phyloP scores from a whole-genome alignment of 306 rosid genomes.

The Gastrolobium villosum region DNA sequence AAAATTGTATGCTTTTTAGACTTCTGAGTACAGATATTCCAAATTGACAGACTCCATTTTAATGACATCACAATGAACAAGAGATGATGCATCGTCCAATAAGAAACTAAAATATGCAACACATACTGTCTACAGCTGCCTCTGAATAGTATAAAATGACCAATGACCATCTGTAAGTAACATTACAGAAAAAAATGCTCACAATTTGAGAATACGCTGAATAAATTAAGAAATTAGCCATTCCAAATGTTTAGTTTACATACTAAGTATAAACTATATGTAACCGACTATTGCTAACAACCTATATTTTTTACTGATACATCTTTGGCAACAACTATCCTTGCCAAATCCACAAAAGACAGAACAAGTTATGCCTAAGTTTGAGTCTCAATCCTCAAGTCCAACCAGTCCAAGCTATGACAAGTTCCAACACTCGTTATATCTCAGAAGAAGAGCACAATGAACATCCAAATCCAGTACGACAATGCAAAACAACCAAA shows the following conservation, averaged over 20 bases:
- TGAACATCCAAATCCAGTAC: too few relatives aligned
- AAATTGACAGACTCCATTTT: not conserved
- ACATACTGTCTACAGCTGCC: constrained; percentile 4
- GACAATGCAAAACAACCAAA: too few relatives aligned
- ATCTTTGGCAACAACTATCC: not conserved
- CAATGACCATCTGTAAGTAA: constrained; percentile 3
- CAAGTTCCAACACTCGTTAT: too few relatives aligned
- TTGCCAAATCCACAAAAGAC: constrained; percentile 1
- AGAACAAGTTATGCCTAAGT: not conserved
- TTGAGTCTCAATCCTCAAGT: constrained; percentile 7
- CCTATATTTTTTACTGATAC: not conserved
- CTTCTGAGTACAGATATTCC: not conserved
- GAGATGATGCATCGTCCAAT: constrained; percentile 6
- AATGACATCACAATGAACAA: not conserved
- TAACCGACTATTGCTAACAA: not conserved
- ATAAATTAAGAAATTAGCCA: constrained; percentile 55
- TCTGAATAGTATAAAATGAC: constrained; percentile 10
- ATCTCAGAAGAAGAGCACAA: too few relatives aligned
- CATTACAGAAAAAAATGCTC: not conserved
- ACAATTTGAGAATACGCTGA: constrained; percentile 49
- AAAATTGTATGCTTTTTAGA: constrained; percentile 9
- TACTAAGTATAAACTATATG: constrained; percentile 6
- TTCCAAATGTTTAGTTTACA: constrained; percentile 18
- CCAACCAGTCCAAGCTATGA: not conserved
- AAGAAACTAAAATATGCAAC: constrained; percentile 16